Evolutionary conservation across 2,329 filamentous ascomycete species (phyloP), one percentile per base, ranked within the genome.

Genomic region (Dendrostoma leiphaemia): DNA sequence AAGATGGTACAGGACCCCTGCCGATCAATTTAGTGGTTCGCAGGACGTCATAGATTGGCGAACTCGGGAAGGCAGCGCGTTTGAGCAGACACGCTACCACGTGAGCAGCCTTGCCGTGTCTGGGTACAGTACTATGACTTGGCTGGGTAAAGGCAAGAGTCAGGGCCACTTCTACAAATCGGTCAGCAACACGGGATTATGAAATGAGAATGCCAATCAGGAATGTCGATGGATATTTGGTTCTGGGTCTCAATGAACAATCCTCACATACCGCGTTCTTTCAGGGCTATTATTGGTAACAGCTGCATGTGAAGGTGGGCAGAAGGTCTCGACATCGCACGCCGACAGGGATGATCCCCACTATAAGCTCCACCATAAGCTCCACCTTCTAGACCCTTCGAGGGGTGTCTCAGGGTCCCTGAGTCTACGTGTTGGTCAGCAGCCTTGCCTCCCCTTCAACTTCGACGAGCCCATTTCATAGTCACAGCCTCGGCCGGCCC

Each of bases 401-500:
- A 53, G 51, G 51, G 37, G 28, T 12, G n/a, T 41, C 45, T 53
- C 48, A 35, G 37, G 48, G 38, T 19, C 29, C 43, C 26, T 17
- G n/a, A n/a, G 19, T 19, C 34, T 28, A 44, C 31, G 26, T 31
- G 45, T 56, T 48, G 44, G 55, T 54, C 55, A 57, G 55, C 55
- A 53, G 43, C 55, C 48, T 47, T 40, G 34, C 53, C 50, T 48
- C 51, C 29, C 48, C 41, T 55, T 50, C 32, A 13, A 12, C 32
- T 23, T 29, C 26, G 15, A 8, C 6, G n/a, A 15, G 7, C 13
- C 28, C 17, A 15, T 5, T 63, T 62, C 48, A 17, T 21, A 28
- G 65, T 61, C 34, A 64, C 67, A 44, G 67, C 58, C 45, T 65
- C 64, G 23, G 69, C 67, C 57, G 19, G 65, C 68, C 38, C 68